These are phyloP conservation scores for Geotrichum ghanense DNA, from an alignment of 805 yeast genomes.

Conservation along the genomic window DNA sequence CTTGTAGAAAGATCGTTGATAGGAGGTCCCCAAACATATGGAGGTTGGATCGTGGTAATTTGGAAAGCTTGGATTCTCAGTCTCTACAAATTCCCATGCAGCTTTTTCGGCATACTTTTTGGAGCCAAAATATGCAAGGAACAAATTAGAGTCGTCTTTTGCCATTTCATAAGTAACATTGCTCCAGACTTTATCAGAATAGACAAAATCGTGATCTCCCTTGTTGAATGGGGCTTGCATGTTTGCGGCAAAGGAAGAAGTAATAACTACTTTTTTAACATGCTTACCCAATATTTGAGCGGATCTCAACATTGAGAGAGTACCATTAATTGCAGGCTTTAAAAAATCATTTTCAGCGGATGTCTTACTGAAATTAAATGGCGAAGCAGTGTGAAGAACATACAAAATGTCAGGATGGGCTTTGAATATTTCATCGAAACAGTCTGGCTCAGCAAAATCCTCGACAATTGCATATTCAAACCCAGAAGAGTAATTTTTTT, in stretches of 20 bases:
- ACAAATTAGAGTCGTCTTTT: conserved; percentile 10
- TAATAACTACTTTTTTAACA: not conserved
- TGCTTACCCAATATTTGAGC: conserved; percentile 9
- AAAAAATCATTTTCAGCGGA: not conserved
- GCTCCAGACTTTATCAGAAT: conserved; percentile 17
- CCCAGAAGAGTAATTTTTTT: conserved; percentile 16
- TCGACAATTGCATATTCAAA: conserved; percentile 21
- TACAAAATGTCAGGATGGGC: not conserved
- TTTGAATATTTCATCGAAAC: conserved; percentile 37
- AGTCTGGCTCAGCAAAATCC: conserved; percentile 27
- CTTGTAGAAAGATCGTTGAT: conserved; percentile 19
- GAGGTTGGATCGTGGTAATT: conserved; percentile 20
- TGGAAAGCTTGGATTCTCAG: conserved; percentile 14
- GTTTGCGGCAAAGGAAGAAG: not conserved
- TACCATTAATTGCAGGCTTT: not conserved
- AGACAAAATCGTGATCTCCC: not conserved
- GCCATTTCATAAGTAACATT: conserved; percentile 20
- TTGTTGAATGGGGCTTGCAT: not conserved
- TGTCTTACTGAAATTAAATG: not conserved
- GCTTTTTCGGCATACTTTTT: conserved; percentile 45
- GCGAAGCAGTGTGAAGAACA: not conserved
- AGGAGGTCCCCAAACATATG: conserved; percentile 23
- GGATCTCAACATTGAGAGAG: not conserved
- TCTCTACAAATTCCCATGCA: conserved; percentile 40
- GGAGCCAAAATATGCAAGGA: conserved; percentile 25